Evolutionary conservation across 257 asterid species (phyloP).

Genomic region (Anisodus acutangulus): DNA sequence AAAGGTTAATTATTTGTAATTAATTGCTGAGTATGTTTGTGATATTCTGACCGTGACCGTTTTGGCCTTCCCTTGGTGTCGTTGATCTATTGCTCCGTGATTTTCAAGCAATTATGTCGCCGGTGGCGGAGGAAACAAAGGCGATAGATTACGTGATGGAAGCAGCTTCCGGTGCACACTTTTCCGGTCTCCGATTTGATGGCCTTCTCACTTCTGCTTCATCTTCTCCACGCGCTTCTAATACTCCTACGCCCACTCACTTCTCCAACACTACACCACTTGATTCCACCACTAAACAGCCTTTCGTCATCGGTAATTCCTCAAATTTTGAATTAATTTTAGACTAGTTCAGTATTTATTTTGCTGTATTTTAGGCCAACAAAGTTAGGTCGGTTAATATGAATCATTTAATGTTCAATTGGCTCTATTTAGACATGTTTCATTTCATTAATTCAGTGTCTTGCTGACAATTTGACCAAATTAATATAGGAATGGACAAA

Average conservation of each 20-base stretch:
- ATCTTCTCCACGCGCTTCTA: slow-evolving; percentile 55
- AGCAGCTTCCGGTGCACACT: slow-evolving; percentile 89
- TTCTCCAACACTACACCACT: slow-evolving; percentile 41
- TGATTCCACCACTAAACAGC: slow-evolving; percentile 68
- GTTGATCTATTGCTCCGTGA: background rate
- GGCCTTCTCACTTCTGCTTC: slow-evolving; percentile 42
- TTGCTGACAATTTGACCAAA: background rate
- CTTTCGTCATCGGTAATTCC: slow-evolving; percentile 86
- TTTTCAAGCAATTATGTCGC: slow-evolving; percentile 3
- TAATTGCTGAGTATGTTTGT: background rate
- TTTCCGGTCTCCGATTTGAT: slow-evolving; percentile 88
- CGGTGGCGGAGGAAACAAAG: slow-evolving; percentile 65
- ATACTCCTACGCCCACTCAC: slow-evolving; percentile 45
- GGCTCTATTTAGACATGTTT: background rate
- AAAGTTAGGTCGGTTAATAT: background rate
- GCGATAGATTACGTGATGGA: slow-evolving; percentile 90
- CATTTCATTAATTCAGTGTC: background rate
- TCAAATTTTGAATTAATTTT: background rate
- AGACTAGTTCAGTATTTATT: background rate
- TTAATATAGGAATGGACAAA: background rate
- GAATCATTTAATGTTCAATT: background rate
- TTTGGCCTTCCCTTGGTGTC: background rate
- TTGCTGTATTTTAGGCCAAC: background rate
- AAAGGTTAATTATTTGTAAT: no score
- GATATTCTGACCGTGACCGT: background rate